Evolutionary conservation across 2,329 filamentous ascomycete species (phyloP), one percentile per base, ranked within the genome.

Genomic region (Microsporum audouinii): DNA sequence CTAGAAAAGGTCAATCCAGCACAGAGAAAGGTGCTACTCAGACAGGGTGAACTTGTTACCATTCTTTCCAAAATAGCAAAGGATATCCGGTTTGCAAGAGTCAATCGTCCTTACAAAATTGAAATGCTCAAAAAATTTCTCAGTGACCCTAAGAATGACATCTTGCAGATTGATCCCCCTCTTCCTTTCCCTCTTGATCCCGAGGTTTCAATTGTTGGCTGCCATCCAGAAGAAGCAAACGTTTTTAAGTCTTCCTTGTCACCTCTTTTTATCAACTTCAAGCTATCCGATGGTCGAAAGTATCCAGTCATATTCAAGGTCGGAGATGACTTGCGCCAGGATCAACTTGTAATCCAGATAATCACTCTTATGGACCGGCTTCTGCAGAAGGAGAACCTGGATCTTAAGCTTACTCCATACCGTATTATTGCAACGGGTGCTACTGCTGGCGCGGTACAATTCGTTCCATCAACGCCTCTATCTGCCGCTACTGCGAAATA

Each of bases 291-390:
- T 1, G 89, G 88, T 5, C 82, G 81, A 43, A 88, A 86, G 63
- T 99, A 97, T 71, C 88, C 92, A 7, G 88, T 99, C 65, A 88
- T 97, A 59, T 99, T 99, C 83, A 99, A 99, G 74, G 91, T 91
- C 0, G 94, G 94, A 39, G 94, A 99, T 71, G 94, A 99, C 71
- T 80, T 99, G 58, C 88, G 94, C 12, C 94, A 99, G 74, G 94
- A 99, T 70, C 94, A 99, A 71, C 83, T 99, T 1, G 92, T 99
- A 39, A 95, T 99, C 60, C 94, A 89, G 70, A 97, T 97, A 70
- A 96, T 99, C 72, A 95, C 90, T 0, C 82, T 99, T 14, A 99
- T 99, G 94, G 94, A 99, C 69, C 89, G 92, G 62, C 83, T 99
- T 0, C 81, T 99, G 3, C 89, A 89, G 63, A 96, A 97, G 70